phyloP scores from a whole-genome alignment of 2,329 filamentous ascomycete species.

The Blumeria hordei region DNA sequence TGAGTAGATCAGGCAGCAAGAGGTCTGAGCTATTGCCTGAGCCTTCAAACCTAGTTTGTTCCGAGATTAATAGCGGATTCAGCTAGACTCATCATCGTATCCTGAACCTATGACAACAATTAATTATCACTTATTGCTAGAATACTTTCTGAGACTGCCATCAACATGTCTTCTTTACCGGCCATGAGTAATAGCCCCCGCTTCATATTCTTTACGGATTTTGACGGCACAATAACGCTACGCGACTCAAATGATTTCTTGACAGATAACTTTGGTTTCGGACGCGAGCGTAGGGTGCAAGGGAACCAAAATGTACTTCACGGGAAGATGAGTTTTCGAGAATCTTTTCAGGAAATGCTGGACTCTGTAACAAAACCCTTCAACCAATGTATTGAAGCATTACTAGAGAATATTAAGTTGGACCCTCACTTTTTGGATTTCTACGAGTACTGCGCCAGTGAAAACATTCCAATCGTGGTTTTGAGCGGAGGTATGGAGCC shows the following conservation, averaged over 20 bases:
- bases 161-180: conserved; percentile 20
- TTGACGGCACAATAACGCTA: conserved; percentile 82
- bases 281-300: conserved; percentile 40
- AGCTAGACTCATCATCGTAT: no score
- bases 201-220: conserved; percentile 97
- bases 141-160: no score
- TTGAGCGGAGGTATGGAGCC: conserved; percentile 83
- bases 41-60: no score
- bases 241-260: conserved; percentile 42
- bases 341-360: conserved; percentile 80
- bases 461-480: conserved; percentile 81
- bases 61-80: no score
- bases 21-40: no score
- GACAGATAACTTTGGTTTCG: conserved; percentile 85
- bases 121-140: no score
- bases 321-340: conserved; percentile 49
- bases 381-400: conserved; percentile 53
- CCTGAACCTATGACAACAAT: no score
- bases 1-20: no score
- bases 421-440: conserved; percentile 79
- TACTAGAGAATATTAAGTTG: conserved; percentile 63
- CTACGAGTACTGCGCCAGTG: conserved; percentile 53
- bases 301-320: conserved; percentile 58
- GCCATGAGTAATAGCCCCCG: conserved; percentile 47
- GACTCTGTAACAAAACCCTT: conserved; percentile 64